Evolutionary conservation across 495 filamentous ascomycete species (phyloP), one percentile per base, ranked within the genome.

Genomic region (Penicillium dipodomyicola): DNA sequence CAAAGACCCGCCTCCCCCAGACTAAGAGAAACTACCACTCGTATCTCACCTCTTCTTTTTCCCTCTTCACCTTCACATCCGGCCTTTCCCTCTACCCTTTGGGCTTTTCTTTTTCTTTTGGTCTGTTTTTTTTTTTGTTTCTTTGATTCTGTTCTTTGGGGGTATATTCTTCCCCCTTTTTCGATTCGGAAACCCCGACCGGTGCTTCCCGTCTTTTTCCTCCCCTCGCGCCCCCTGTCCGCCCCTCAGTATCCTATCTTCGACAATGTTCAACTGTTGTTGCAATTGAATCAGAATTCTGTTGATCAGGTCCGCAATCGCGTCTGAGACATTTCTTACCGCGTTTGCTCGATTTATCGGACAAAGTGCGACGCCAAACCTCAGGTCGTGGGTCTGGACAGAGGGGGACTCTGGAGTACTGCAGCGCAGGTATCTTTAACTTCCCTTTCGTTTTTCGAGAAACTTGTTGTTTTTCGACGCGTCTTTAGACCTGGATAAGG

Each of bases 201-300:
- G 60, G 57, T 61, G 59, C 40, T 60, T 58, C 65, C 64, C 85
- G 86, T 75, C 79, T 83, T 49, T 81, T 83, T 39, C 72, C 80
- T 61, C 69, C 77, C 59, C 71, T 73, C 50, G 62, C 76, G 57
- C 70, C 87, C 51, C 86, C 82, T 54, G 86, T 83, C 70, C 74
- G 88, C 53, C 73, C 54, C 49, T 55, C 57, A 52, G 33, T 49
- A 82, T 78, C 68, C 84, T 89, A 67, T 83, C 87, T 71, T 82
- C 86, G 70, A 87, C 87, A 63, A 81, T 86, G 54, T 79, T 87
- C 54, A 74, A 72, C 33, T 79, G 80, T 29, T 76, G 78, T 46
- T 76, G 73, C 37, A 65, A 81, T 49, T 60, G 87, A 61, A 82
- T 85, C 67, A 73, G 66, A 60, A 79, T 84, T 65, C 80, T 86